Percentiles rank a stretch among this genome's conserved stretches.
Conservation (phyloP, 345 rosid genomes). For the Pistacia integerrima region DNA sequence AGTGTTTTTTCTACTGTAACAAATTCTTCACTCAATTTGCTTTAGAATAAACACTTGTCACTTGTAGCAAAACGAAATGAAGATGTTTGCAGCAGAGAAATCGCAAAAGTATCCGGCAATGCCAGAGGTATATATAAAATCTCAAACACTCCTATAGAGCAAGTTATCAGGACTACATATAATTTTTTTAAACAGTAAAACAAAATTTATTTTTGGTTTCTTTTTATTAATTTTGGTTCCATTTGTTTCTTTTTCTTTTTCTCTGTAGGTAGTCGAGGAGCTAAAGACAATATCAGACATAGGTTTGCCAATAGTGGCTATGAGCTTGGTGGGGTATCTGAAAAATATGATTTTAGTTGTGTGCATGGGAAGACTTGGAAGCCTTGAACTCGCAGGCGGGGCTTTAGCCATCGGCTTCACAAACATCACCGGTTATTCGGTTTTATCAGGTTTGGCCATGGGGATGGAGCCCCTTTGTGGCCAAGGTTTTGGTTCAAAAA, state of each 20-base stretch:
- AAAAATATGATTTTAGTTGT: slow-evolving; percentile 77
- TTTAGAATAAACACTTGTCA: not conserved
- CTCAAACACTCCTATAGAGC: slow-evolving; percentile 1
- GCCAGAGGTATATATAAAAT: slow-evolving; percentile 57
- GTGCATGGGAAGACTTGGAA: slow-evolving; percentile 88
- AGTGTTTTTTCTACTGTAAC: not conserved
- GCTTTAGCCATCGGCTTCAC: slow-evolving; percentile 90
- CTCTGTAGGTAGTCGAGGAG: slow-evolving; percentile 68
- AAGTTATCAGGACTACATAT: too few relatives aligned
- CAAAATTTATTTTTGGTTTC: not conserved
- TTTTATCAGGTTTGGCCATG: slow-evolving; percentile 80
- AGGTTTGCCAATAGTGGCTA: slow-evolving; percentile 73
- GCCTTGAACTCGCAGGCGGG: slow-evolving; percentile 91
- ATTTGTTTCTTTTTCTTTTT: not conserved
- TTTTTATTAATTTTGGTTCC: not conserved
- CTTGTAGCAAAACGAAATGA: slow-evolving; percentile 1
- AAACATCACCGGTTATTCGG: slow-evolving; percentile 91
- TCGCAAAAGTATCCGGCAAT: slow-evolving; percentile 52
- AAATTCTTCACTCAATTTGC: not conserved
- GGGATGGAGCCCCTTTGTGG: slow-evolving; percentile 95
- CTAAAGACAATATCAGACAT: slow-evolving; percentile 61
- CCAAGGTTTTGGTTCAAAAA: slow-evolving; percentile 84
- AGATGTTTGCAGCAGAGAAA: slow-evolving; percentile 45
- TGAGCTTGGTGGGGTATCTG: slow-evolving; percentile 68
- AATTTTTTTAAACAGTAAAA: too few relatives aligned